A percentile compares a stretch with the other conserved stretches of the same genome.
Conservation (phyloP, 1,284 basidiomycete genomes). For the Cutaneotrichosporon sp. region DNA sequence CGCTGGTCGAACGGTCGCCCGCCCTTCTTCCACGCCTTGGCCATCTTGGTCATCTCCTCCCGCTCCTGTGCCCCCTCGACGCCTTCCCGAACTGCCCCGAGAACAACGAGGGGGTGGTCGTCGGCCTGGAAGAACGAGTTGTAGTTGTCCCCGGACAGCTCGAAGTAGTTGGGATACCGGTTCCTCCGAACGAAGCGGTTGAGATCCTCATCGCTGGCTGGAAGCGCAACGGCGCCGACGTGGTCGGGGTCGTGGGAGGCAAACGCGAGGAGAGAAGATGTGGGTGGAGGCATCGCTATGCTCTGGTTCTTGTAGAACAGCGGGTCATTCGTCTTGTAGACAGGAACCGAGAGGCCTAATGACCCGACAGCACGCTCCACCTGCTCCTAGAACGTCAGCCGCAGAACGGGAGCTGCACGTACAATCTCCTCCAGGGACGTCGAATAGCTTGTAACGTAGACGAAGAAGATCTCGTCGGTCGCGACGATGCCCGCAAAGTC, state of each 20-base stretch:
- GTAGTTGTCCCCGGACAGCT: conserved; percentile 74
- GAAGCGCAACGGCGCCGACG: conserved; percentile 40
- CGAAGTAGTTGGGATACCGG: conserved; percentile 67
- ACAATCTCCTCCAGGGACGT: conserved; percentile 51
- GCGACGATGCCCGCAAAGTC: conserved; percentile 59
- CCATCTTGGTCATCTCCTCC: conserved; percentile 60
- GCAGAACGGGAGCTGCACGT: conserved; percentile 20
- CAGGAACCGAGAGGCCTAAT: conserved; percentile 68
- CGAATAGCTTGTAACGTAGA: conserved; percentile 65
- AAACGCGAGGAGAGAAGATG: conserved; percentile 69
- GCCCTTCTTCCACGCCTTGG: conserved; percentile 64
- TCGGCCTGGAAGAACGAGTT: conserved; percentile 75
- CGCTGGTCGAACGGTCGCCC: conserved; percentile 56
- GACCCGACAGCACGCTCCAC: conserved; percentile 59
- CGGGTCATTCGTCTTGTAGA: conserved; percentile 59
- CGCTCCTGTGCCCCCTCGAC: conserved; percentile 54
- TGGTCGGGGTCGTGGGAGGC: conserved; percentile 61
- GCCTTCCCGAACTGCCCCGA: conserved; percentile 52
- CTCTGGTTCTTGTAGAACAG: conserved; percentile 60
- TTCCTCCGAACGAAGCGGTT: conserved; percentile 64
- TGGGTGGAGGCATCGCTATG: conserved; percentile 56
- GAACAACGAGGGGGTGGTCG: conserved; percentile 70
- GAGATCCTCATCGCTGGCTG: conserved; percentile 33
- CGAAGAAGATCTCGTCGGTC: conserved; percentile 68
- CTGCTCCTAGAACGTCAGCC: conserved; percentile 51